These are phyloP conservation scores for Botrytis paeoniae DNA, from an alignment of 2,329 filamentous ascomycete species.

Conservation along the genomic window DNA sequence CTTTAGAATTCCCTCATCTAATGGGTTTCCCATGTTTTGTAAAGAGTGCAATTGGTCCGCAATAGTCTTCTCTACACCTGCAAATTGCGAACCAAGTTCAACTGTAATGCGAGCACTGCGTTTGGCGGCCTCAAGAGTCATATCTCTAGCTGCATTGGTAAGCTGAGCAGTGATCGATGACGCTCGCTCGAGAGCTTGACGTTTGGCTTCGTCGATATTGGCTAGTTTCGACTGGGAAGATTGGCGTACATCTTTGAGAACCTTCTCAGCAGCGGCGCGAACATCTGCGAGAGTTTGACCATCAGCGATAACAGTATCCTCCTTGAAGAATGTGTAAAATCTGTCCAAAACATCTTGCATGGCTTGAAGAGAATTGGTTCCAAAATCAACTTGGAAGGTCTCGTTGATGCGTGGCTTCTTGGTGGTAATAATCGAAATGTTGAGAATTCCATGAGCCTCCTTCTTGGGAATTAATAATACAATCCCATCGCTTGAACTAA, in stretches of 20 bases:
- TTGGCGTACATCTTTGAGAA: slow-evolving; percentile 28
- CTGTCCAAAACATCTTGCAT: slow-evolving; percentile 32
- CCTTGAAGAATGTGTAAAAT: slow-evolving; percentile 29
- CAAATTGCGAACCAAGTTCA: slow-evolving; percentile 30
- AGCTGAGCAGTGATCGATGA: slow-evolving; percentile 24
- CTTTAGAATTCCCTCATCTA: slow-evolving; percentile 47
- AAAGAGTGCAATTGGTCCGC: slow-evolving; percentile 38
- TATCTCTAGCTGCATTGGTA: slow-evolving; percentile 29
- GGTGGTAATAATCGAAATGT: slow-evolving; percentile 56
- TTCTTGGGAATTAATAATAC: slow-evolving; percentile 47
- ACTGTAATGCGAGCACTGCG: slow-evolving; percentile 33
- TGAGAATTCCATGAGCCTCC: slow-evolving; percentile 57
- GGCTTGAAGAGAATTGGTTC: slow-evolving; percentile 35
- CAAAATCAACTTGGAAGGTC: slow-evolving; percentile 59
- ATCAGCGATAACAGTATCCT: slow-evolving; percentile 25
- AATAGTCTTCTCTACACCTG: slow-evolving; percentile 39
- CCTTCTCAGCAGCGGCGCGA: slow-evolving; percentile 24
- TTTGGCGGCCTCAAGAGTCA: slow-evolving; percentile 34
- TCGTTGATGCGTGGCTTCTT: slow-evolving; percentile 60
- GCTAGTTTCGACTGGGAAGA: slow-evolving; percentile 27
- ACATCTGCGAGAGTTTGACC: slow-evolving; percentile 25
- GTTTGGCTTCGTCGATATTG: slow-evolving; percentile 29
- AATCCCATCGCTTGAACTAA: slow-evolving; percentile 37
- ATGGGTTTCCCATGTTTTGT: slow-evolving; percentile 42
- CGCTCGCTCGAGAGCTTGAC: slow-evolving; percentile 29